Percentiles rank a stretch among this genome's conserved stretches.
These are phyloP conservation scores for Gnomoniopsis sp. DNA, from an alignment of 2,329 filamentous ascomycete genomes.

Conservation along the genomic window DNA sequence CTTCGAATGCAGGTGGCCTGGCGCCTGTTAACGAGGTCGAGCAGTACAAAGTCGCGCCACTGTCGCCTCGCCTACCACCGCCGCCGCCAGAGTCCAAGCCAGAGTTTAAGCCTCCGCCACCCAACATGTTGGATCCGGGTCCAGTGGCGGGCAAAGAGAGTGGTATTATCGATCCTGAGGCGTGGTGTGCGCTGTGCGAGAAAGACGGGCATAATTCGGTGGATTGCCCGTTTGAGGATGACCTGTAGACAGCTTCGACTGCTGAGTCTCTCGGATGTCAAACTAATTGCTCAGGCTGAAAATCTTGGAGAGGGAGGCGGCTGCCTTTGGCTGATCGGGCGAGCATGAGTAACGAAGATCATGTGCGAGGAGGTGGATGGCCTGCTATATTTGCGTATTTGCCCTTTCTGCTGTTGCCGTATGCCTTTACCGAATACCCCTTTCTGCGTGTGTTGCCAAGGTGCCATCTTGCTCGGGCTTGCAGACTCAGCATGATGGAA, in stretches of 20 bases:
- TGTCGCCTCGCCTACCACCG: slow-evolving; percentile 43
- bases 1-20: not conserved
- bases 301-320: too few relatives aligned
- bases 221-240: slow-evolving; percentile 88
- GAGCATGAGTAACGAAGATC: not conserved
- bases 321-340: not conserved
- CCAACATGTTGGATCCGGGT: slow-evolving; percentile 61
- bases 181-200: slow-evolving; percentile 97
- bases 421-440: not conserved
- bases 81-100: slow-evolving; percentile 22
- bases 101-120: slow-evolving; percentile 46
- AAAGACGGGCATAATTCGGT: slow-evolving; percentile 95
- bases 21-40: slow-evolving; percentile 28
- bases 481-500: not conserved
- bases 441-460: not conserved
- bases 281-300: not conserved
- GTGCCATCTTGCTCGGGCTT: too few relatives aligned
- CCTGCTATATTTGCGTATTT: not conserved
- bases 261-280: too few relatives aligned
- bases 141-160: slow-evolving; percentile 76
- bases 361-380: not conserved
- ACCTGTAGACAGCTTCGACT: slow-evolving; percentile 44
- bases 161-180: slow-evolving; percentile 73
- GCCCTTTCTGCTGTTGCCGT: not conserved
- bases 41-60: slow-evolving; percentile 50